These are phyloP conservation scores for Heracleum sosnowskyi DNA, from an alignment of 129 eudicot species.

Conservation along the genomic window DNA sequence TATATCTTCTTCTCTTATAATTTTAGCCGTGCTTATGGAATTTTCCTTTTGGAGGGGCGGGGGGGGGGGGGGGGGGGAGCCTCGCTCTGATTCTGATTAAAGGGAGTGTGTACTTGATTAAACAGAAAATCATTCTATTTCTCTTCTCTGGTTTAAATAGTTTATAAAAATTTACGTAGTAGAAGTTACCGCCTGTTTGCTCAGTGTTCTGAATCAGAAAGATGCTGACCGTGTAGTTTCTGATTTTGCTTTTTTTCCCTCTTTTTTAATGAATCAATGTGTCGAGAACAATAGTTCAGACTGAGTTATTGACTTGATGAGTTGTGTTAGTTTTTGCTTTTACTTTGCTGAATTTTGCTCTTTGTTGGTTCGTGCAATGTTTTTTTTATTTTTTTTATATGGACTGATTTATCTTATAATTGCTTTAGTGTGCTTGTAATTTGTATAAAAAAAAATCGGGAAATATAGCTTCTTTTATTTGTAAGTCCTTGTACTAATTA, in stretches of 20 bases:
- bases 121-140: background rate
- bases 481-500: background rate
- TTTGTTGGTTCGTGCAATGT: background rate
- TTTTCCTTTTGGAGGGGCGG: background rate
- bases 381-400: background rate
- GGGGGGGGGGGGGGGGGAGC: background rate
- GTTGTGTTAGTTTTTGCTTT: background rate
- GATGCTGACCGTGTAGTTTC: background rate
- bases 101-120: background rate
- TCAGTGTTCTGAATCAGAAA: background rate
- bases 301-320: background rate
- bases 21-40: background rate
- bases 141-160: background rate
- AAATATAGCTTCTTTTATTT: background rate
- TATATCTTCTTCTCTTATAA: background rate
- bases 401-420: background rate
- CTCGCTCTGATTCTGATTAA: too few species aligned
- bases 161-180: background rate
- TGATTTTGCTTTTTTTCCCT: background rate
- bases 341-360: background rate
- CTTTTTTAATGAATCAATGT: background rate
- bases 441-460: background rate
- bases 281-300: background rate
- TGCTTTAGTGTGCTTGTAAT: background rate
- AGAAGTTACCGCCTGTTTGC: background rate